phyloP scores from a whole-genome alignment of 768 basidiomycete species.

The Boletus sp. region DNA sequence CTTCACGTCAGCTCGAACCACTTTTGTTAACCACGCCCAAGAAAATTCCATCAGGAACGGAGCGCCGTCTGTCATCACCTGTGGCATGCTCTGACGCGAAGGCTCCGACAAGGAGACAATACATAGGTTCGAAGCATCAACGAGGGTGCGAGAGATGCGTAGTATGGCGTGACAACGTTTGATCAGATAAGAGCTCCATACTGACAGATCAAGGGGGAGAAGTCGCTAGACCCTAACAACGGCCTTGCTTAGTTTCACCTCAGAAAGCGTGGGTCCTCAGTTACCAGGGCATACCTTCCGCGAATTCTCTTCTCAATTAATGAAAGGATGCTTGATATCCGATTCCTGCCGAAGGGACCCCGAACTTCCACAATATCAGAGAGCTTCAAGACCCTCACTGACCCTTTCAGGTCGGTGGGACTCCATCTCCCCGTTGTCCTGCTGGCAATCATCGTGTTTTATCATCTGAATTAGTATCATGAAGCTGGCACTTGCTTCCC shows the following conservation, averaged over 20 bases:
- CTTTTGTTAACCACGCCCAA: not conserved
- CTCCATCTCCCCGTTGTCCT: not conserved
- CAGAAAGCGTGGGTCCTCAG: not conserved
- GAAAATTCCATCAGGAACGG: slow-evolving; percentile 5
- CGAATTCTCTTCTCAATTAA: not conserved
- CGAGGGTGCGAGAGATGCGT: not conserved
- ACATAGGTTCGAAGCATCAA: not conserved
- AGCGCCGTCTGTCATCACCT: not conserved
- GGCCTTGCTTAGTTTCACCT: not conserved
- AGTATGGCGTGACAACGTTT: not conserved
- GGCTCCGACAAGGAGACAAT: not conserved
- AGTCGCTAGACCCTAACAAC: not conserved
- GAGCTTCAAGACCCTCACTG: not conserved
- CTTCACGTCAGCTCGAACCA: not conserved
- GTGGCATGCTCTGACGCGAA: not conserved
- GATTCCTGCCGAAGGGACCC: not conserved
- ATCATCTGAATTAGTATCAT: not conserved
- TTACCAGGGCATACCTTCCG: not conserved
- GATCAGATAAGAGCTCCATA: not conserved
- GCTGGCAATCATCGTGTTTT: not conserved
- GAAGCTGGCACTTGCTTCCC: slow-evolving; percentile 1
- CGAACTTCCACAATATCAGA: not conserved
- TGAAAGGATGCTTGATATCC: not conserved
- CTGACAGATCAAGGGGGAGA: not conserved
- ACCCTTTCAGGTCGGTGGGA: not conserved